Conservation (phyloP, 108 stramenopile species). For the Epithemia pelagica region DNA sequence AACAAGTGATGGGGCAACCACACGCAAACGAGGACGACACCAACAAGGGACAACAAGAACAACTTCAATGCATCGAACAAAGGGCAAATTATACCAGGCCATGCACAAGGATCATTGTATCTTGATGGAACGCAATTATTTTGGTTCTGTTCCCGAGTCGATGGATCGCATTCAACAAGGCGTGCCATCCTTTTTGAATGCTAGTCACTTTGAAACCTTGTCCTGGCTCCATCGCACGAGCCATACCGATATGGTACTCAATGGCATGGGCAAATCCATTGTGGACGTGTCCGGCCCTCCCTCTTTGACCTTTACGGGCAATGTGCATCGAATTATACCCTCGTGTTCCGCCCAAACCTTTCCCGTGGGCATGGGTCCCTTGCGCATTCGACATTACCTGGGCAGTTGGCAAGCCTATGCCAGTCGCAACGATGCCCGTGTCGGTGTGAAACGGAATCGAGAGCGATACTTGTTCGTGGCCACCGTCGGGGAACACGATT, state of each 20-base stretch:
- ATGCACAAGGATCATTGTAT: background rate
- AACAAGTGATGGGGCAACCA: slow-evolving; percentile 37
- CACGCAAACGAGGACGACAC: slow-evolving; percentile 33
- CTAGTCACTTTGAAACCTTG: slow-evolving; percentile 14
- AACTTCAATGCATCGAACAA: no score
- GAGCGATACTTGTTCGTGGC: slow-evolving; percentile 1
- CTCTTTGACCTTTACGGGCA: slow-evolving; percentile 15
- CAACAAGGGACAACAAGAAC: background rate
- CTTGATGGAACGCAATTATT: background rate
- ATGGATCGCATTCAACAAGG: background rate
- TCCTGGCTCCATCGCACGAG: slow-evolving; percentile 16
- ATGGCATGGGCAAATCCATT: slow-evolving; percentile 46
- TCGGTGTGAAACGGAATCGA: slow-evolving; percentile 14
- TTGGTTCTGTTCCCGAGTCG: background rate
- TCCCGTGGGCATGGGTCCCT: slow-evolving; percentile 7
- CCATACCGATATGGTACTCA: slow-evolving; percentile 18
- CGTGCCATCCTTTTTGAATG: slow-evolving; percentile 5
- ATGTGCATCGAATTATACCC: slow-evolving; percentile 29
- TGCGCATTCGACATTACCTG: slow-evolving; percentile 24
- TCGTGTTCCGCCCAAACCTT: slow-evolving; percentile 20
- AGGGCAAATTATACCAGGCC: no score
- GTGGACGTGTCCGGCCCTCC: slow-evolving; percentile 37
- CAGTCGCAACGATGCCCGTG: slow-evolving; percentile 22
- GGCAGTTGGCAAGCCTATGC: slow-evolving; percentile 16
- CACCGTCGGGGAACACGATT: background rate